Base-by-base conservation (phyloP, 2,329 filamentous ascomycete species). In the Ustulina deusta region DNA sequence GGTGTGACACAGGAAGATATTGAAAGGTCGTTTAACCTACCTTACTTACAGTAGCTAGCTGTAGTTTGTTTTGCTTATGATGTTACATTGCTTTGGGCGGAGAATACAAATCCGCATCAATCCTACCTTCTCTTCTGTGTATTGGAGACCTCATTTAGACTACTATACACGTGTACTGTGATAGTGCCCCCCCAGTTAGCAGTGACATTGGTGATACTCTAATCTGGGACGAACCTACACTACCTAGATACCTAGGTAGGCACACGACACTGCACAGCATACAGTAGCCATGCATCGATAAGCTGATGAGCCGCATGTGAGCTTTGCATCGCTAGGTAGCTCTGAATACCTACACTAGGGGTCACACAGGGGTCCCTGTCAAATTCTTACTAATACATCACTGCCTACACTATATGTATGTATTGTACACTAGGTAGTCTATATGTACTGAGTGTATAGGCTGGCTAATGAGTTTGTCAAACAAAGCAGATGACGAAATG, bases 251-350 rank as follows among this genome's bases (percentile, higher is more conserved):
- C 9, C 9, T 7, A 46, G 2, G 10, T 11, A 40, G 10, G 10
- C 11, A 9, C n/a, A 40, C 7, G 11, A 27, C 13, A 40, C 20
- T 55, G 22, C 36, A 42, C 36, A 40, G 22, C 54, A 42, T 56
- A 62, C 38, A 49, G 40, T 60, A 61, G 55, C 42, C 27, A 44
- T 69, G 66, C 58, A 61, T 66, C 51, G 63, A 61, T 61, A 59
- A 62, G 65, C 65, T 52, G 61, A 55, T 29, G 65, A 68, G 60
- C 63, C 61, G 64, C 68, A 32, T 59, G 44, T 55, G 48, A 61
- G 61, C 38, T 61, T 64, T 54, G 68, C 58, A 62, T 68, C 9
- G 36, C n/a, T 20, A 25, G 34, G 34, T 15, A 44, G 29, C 42
- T 64, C 60, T 46, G 17, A 38, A 63, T 40, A 58, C n/a, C n/a